Conservation (phyloP, 1,284 basidiomycete genomes). For the Vanrija pseudolonga region DNA sequence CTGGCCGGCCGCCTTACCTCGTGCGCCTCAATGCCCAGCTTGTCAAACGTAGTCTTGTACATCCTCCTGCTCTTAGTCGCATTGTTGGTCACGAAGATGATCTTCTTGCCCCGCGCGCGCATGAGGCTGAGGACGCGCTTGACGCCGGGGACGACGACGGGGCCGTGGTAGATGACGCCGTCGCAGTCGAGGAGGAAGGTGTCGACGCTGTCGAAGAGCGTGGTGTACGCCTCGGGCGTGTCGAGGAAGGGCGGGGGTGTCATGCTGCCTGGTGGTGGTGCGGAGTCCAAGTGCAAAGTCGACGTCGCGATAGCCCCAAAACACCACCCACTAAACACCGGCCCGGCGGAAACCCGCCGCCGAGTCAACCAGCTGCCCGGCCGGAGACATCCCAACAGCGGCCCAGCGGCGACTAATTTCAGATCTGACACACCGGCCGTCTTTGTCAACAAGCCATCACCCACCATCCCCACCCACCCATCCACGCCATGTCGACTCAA, state of each 20-base stretch:
- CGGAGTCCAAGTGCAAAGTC: not conserved
- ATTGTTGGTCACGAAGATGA: slow-evolving; percentile 97
- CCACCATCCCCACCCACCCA: no score
- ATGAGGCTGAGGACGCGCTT: slow-evolving; percentile 67
- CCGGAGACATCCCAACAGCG: no score
- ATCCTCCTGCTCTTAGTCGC: slow-evolving; percentile 85
- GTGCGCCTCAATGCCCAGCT: slow-evolving; percentile 76
- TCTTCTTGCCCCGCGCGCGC: slow-evolving; percentile 69
- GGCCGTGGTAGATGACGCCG: slow-evolving; percentile 90
- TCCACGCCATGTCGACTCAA: slow-evolving; percentile 34
- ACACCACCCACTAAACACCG: not conserved
- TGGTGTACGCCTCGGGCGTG: slow-evolving; percentile 35
- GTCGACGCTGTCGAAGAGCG: slow-evolving; percentile 68
- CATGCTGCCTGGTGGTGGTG: not conserved
- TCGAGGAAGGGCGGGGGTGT: slow-evolving; percentile 36
- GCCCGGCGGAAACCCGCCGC: not conserved
- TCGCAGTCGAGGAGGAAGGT: slow-evolving; percentile 97
- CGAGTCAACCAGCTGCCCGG: not conserved
- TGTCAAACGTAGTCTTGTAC: slow-evolving; percentile 88
- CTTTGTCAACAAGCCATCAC: not conserved
- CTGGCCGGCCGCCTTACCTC: slow-evolving; percentile 58
- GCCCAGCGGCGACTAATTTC: not conserved
- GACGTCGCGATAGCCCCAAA: not conserved
- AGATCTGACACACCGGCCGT: not conserved
- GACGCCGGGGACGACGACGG: slow-evolving; percentile 71